Conservation (phyloP, 2,329 filamentous ascomycete genomes). For the Alternaria sp. region DNA sequence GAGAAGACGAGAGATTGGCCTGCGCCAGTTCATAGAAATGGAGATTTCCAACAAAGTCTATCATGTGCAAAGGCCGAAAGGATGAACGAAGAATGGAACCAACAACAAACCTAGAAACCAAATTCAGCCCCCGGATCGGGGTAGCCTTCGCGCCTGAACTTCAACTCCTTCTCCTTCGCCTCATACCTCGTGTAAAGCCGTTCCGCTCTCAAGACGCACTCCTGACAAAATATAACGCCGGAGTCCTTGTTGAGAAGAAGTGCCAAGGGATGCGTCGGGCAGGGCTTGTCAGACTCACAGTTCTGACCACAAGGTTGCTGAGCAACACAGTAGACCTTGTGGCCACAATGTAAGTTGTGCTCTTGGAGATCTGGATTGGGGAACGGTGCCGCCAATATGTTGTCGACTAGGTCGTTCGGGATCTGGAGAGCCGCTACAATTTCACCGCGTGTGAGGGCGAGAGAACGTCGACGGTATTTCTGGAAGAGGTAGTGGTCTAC, state of each 20-base stretch:
- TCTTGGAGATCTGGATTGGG: background rate
- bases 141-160: background rate
- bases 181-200: slow-evolving; percentile 16
- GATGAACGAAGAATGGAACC: background rate
- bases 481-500: background rate
- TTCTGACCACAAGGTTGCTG: slow-evolving; percentile 17
- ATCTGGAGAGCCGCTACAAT: slow-evolving; percentile 4
- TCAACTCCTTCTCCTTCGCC: background rate
- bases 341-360: slow-evolving; percentile 21
- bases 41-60: background rate
- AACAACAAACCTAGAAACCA: background rate
- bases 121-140: background rate
- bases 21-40: background rate
- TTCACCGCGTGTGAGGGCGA: slow-evolving; percentile 11
- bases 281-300: slow-evolving; percentile 1
- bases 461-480: slow-evolving; percentile 7
- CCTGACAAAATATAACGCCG: slow-evolving; percentile 17
- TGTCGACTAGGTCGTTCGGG: background rate
- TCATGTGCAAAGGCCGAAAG: background rate
- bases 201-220: slow-evolving; percentile 19
- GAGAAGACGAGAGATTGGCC: background rate
- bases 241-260: background rate
- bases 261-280: background rate
- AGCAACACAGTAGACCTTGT: slow-evolving; percentile 13
- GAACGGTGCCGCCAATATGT: slow-evolving; percentile 5